Conservation (phyloP, 768 basidiomycete genomes). For the Mycena alexandri region DNA sequence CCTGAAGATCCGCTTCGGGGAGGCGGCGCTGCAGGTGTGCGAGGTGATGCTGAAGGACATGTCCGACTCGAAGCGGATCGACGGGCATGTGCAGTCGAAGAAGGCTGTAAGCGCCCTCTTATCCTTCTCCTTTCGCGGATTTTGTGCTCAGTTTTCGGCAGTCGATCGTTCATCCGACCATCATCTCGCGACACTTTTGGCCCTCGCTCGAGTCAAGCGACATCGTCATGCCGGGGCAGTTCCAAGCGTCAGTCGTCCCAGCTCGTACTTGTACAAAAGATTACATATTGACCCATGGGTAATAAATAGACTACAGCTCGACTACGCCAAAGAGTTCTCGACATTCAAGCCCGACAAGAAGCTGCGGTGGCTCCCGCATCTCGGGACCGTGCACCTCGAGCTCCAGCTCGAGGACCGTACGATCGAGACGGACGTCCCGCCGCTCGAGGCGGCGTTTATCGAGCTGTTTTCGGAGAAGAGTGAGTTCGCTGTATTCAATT, state of each 20-base stretch:
- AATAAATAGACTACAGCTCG: constrained; percentile 71
- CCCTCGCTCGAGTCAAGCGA: constrained; percentile 82
- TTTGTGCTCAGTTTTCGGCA: constrained; percentile 42
- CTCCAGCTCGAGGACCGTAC: constrained; percentile 87
- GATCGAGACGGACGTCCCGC: constrained; percentile 81
- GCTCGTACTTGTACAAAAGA: constrained; percentile 16
- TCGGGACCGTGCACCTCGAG: constrained; percentile 86
- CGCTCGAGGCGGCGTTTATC: constrained; percentile 91
- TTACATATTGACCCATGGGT: neutral
- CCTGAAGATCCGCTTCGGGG: constrained; percentile 95
- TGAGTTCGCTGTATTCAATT: constrained; percentile 41
- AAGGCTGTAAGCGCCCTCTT: constrained; percentile 61
- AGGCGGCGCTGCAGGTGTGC: constrained; percentile 91
- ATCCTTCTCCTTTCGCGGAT: neutral
- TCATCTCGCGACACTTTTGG: constrained; percentile 97
- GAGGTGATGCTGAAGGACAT: constrained; percentile 99
- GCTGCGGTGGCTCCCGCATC: constrained; percentile 89
- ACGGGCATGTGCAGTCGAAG: constrained; percentile 88
- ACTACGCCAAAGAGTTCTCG: constrained; percentile 83
- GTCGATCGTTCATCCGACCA: constrained; percentile 86
- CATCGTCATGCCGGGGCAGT: constrained; percentile 87
- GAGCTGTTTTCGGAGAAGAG: constrained; percentile 86
- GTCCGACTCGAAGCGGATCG: constrained; percentile 92
- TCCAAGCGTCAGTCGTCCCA: constrained; percentile 70
- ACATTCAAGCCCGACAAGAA: constrained; percentile 93